Conservation (phyloP, 176 grass and related monocot species). For the Carex kokanica region DNA sequence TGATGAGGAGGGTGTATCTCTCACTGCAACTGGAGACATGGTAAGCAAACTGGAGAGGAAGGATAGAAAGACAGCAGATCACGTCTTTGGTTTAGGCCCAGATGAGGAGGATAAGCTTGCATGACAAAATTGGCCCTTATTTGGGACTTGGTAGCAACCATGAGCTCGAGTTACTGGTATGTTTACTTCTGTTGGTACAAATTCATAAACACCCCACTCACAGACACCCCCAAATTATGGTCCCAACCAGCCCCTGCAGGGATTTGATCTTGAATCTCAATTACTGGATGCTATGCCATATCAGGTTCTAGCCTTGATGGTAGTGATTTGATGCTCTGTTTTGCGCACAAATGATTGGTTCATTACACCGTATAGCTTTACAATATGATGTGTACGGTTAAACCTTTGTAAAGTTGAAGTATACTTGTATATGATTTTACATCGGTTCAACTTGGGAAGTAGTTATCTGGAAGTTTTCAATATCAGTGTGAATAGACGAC, state of each 20-base stretch:
- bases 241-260: not conserved
- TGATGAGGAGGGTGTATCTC: constrained; percentile 86
- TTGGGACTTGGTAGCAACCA: constrained; percentile 28
- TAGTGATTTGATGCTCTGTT: not conserved
- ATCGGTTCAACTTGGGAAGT: not conserved
- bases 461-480: not conserved
- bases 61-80: constrained; percentile 42
- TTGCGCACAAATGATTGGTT: not conserved
- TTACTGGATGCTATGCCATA: not conserved
- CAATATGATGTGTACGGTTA: not conserved
- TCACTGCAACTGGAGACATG: constrained; percentile 87
- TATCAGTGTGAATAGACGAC: not conserved
- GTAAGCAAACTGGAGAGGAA: constrained; percentile 66
- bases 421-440: not conserved
- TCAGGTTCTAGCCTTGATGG: not conserved
- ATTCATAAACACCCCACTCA: not conserved
- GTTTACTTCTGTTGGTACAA: not conserved
- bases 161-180: constrained; percentile 52
- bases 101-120: constrained; percentile 86
- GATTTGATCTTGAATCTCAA: not conserved
- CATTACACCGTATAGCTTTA: not conserved
- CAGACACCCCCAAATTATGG: not conserved
- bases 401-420: not conserved
- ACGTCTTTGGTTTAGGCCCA: constrained; percentile 50
- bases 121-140: constrained; percentile 37